Percentiles rank a stretch among this genome's conserved stretches.
These are phyloP conservation scores for Coniosporium tulheliwenetii DNA, from an alignment of 2,329 filamentous ascomycete species.

Conservation along the genomic window DNA sequence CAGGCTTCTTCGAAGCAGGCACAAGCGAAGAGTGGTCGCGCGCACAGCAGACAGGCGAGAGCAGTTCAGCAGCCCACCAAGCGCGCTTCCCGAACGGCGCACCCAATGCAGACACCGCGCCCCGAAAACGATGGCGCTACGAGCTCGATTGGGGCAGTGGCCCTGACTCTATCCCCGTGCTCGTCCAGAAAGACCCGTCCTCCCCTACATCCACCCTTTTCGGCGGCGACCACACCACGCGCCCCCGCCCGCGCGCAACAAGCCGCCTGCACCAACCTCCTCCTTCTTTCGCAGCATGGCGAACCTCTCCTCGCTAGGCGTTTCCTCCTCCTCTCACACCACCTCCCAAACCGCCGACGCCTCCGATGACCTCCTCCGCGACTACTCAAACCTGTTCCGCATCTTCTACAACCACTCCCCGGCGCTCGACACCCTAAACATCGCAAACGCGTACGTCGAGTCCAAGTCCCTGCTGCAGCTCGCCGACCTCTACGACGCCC, in stretches of 20 bases:
- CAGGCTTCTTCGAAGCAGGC: conserved; percentile 82
- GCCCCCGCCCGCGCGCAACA: conserved; percentile 43
- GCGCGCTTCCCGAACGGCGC: conserved; percentile 7
- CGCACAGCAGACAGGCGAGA: conserved; percentile 15
- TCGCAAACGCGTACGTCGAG: conserved; percentile 83
- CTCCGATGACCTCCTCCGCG: conserved; percentile 60
- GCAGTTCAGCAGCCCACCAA: conserved; percentile 7
- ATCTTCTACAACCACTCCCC: conserved; percentile 92
- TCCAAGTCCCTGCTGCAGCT: conserved; percentile 79
- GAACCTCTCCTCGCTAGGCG: conserved; percentile 48
- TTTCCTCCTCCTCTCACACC: conserved; percentile 29
- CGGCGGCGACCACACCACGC: conserved; percentile 18
- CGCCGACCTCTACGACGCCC: conserved; percentile 89
- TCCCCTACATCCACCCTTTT: conserved; percentile 10
- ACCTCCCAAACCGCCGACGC: conserved; percentile 32
- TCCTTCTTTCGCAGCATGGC: conserved; percentile 80
- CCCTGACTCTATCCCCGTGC: conserved; percentile 65
- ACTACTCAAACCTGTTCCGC: conserved; percentile 92
- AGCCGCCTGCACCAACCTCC: conserved; percentile 45
- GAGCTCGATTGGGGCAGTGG: conserved; percentile 64
- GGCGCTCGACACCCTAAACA: conserved; percentile 67
- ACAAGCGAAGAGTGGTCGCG: conserved; percentile 64
- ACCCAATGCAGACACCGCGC: conserved; percentile 17
- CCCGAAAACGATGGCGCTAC: conserved; percentile 65
- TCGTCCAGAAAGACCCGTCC: conserved; percentile 54